These are phyloP conservation scores for Sphaerulina populicola DNA, from an alignment of 2,329 filamentous ascomycete genomes.

Conservation along the genomic window DNA sequence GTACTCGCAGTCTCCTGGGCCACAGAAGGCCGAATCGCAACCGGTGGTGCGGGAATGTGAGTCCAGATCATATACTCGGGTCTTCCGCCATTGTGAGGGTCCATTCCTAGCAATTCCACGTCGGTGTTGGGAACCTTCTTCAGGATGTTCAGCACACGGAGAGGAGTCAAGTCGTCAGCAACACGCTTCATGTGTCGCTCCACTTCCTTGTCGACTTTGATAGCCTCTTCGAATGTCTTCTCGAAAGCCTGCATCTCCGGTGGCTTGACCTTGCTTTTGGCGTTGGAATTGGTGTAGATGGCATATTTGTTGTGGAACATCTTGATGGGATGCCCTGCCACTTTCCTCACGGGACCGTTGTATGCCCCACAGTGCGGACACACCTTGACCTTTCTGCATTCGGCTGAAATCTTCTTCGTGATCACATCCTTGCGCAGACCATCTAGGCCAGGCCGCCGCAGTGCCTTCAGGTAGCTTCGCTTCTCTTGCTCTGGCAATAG, in stretches of 20 bases:
- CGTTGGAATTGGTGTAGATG: conserved; percentile 78
- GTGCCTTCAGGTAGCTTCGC: conserved; percentile 65
- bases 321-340: conserved; percentile 73
- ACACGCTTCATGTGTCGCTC: conserved; percentile 89
- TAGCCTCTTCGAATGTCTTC: conserved; percentile 71
- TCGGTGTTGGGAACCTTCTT: conserved; percentile 76
- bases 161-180: conserved; percentile 85
- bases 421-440: conserved; percentile 76
- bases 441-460: conserved; percentile 75
- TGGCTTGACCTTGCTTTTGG: conserved; percentile 74
- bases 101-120: conserved; percentile 82
- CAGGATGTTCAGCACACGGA: conserved; percentile 83
- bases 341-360: conserved; percentile 88
- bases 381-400: conserved; percentile 75
- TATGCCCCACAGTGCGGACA: conserved; percentile 74
- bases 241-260: conserved; percentile 78
- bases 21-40: conserved; percentile 89
- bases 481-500: conserved; percentile 74
- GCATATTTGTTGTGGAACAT: conserved; percentile 89
- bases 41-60: conserved; percentile 84
- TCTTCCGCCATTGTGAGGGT: conserved; percentile 67
- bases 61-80: conserved; percentile 99
- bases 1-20: conserved; percentile 87
- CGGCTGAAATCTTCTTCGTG: conserved; percentile 78
- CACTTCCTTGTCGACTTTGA: conserved; percentile 67